A percentile compares a stretch with the other conserved stretches of the same genome.
These are phyloP conservation scores for Voacanga thouarsii DNA, from an alignment of 257 asterid species.

Conservation along the genomic window DNA sequence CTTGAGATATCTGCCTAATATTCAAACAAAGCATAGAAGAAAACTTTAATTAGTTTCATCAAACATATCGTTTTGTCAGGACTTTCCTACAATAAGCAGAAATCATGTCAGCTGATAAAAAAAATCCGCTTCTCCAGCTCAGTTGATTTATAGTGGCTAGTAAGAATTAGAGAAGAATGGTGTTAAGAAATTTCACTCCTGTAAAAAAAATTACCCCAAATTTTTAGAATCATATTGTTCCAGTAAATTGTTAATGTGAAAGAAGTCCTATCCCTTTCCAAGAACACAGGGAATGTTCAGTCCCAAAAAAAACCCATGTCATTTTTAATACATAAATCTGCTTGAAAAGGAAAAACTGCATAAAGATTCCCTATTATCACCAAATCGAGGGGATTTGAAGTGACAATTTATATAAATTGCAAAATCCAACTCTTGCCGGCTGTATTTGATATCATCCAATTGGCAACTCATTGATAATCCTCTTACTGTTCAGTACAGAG, in stretches of 20 bases:
- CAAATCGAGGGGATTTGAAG: background rate
- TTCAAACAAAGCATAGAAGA: slow-evolving; percentile 28
- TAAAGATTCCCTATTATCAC: background rate
- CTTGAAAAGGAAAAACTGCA: background rate
- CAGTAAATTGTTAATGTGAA: background rate
- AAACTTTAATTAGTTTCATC: slow-evolving; percentile 23
- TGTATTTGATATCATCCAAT: background rate
- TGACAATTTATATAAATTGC: background rate
- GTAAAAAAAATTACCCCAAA: background rate
- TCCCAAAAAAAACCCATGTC: background rate
- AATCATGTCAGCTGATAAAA: background rate
- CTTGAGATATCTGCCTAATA: slow-evolving; percentile 85
- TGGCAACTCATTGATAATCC: background rate
- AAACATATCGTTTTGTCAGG: background rate
- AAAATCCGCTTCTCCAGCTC: background rate
- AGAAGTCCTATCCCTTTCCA: background rate
- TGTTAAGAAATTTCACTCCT: background rate
- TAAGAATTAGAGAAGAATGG: background rate
- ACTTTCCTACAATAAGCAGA: background rate
- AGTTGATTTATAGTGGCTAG: background rate
- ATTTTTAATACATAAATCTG: background rate
- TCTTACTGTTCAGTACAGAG: background rate
- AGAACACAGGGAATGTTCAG: background rate
- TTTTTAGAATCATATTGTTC: background rate
- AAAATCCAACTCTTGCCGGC: background rate